Evolutionary conservation across 2,329 filamentous ascomycete species (phyloP).

Genomic region (Didymosphaeria variabile): DNA sequence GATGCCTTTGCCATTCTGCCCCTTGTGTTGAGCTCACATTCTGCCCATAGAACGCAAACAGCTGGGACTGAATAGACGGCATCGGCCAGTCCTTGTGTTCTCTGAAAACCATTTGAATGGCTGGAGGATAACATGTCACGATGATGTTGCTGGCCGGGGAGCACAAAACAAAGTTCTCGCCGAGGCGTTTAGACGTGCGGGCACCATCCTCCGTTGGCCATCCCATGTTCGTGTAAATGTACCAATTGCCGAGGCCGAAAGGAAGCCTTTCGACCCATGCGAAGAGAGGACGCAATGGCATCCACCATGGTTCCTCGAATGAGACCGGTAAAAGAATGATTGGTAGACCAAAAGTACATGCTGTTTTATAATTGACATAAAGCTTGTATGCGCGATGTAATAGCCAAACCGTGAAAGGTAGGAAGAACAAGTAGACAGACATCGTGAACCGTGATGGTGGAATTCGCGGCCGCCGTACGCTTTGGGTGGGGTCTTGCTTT

Average conservation of each 20-base stretch:
- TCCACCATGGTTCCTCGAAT: conserved; percentile 34
- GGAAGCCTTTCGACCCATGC: conserved; percentile 27
- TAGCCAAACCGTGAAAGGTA: conserved; percentile 12
- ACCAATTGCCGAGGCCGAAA: conserved; percentile 30
- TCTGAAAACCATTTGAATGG: conserved; percentile 19
- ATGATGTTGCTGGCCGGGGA: conserved; percentile 34
- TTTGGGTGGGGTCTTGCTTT: not conserved
- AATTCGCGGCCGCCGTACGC: too few relatives aligned
- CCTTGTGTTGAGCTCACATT: conserved; percentile 29
- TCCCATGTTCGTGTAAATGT: conserved; percentile 33
- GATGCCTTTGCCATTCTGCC: conserved; percentile 32
- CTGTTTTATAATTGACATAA: conserved; percentile 23
- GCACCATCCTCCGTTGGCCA: conserved; percentile 33
- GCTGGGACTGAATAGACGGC: conserved; percentile 22
- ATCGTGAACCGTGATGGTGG: not conserved
- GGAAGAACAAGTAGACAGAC: not conserved
- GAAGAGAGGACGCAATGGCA: conserved; percentile 28
- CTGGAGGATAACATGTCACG: conserved; percentile 27
- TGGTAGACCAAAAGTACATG: conserved; percentile 24
- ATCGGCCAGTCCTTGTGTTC: conserved; percentile 24
- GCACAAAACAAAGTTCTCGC: conserved; percentile 37
- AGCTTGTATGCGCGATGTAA: conserved; percentile 18
- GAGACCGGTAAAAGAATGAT: conserved; percentile 32
- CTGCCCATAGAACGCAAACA: conserved; percentile 30
- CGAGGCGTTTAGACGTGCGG: conserved; percentile 21